Evolutionary conservation across 2,329 filamentous ascomycete species (phyloP).

Genomic region (Neofusicoccum sp.): DNA sequence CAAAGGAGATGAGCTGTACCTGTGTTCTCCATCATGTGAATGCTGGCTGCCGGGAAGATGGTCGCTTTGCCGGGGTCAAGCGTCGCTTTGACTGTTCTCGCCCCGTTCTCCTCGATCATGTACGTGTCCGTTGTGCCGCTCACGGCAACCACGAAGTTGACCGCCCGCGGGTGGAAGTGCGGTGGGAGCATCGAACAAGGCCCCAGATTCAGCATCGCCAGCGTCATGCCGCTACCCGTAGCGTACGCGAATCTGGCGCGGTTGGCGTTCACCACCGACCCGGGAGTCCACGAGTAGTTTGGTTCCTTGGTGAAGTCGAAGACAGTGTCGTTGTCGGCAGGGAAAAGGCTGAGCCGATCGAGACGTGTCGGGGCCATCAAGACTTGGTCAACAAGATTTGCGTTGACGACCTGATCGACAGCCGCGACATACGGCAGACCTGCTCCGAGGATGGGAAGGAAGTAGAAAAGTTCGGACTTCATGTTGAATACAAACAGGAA

Average conservation of each 20-base stretch:
- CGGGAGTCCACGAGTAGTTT: conserved; percentile 48
- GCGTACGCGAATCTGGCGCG: conserved; percentile 55
- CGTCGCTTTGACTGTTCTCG: conserved; percentile 43
- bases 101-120: conserved; percentile 57
- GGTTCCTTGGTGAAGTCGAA: conserved; percentile 53
- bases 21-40: conserved; percentile 56
- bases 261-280: conserved; percentile 56
- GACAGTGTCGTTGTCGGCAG: conserved; percentile 47
- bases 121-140: conserved; percentile 54
- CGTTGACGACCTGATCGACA: conserved; percentile 2
- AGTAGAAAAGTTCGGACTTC: not conserved
- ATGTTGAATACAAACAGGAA: not conserved
- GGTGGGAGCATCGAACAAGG: conserved; percentile 57
- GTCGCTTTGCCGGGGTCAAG: conserved; percentile 52
- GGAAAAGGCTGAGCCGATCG: conserved; percentile 47
- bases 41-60: conserved; percentile 51
- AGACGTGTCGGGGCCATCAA: conserved; percentile 43
- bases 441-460: not conserved
- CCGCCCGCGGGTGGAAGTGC: conserved; percentile 54
- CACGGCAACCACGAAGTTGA: conserved; percentile 53
- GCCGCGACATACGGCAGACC: conserved; percentile 1
- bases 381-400: not conserved
- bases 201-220: conserved; percentile 50
- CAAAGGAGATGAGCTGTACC: conserved; percentile 33
- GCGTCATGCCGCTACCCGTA: conserved; percentile 51